phyloP scores from a whole-genome alignment of 2,329 filamentous ascomycete species.

The Aureobasidium sp. region DNA sequence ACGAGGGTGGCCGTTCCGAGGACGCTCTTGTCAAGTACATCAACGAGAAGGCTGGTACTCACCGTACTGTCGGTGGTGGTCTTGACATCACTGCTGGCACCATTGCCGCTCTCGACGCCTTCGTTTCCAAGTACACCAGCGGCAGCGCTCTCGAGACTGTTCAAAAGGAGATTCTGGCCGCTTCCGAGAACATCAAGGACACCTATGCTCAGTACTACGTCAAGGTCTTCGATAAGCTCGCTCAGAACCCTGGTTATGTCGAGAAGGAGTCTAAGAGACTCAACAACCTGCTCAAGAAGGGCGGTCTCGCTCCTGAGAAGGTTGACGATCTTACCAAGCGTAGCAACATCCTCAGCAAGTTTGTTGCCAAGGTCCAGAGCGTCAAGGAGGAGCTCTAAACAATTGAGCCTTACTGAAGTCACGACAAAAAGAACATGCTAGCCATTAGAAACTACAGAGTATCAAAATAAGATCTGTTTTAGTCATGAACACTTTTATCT shows the following conservation, averaged over 20 bases:
- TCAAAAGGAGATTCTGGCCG: constrained; percentile 64
- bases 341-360: constrained; percentile 80
- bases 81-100: constrained; percentile 76
- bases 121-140: constrained; percentile 65
- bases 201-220: constrained; percentile 93
- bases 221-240: constrained; percentile 80
- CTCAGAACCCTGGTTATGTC: constrained; percentile 68
- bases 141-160: constrained; percentile 59
- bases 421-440: constrained; percentile 3
- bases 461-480: background rate
- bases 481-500: background rate
- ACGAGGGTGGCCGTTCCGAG: constrained; percentile 71
- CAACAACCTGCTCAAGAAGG: constrained; percentile 74
- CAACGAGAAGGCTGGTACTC: constrained; percentile 82
- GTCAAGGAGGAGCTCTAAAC: constrained; percentile 29
- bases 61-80: constrained; percentile 73
- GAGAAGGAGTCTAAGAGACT: constrained; percentile 80
- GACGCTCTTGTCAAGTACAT: constrained; percentile 69
- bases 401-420: background rate
- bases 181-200: constrained; percentile 59
- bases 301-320: constrained; percentile 77
- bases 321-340: constrained; percentile 78
- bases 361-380: constrained; percentile 49
- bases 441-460: background rate
- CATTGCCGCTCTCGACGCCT: constrained; percentile 65